Percentiles rank a stretch among this genome's conserved stretches.
These are phyloP conservation scores for Gamsiella multidivaricata DNA, from an alignment of 192 early-diverging fungal genomes.

Conservation along the genomic window DNA sequence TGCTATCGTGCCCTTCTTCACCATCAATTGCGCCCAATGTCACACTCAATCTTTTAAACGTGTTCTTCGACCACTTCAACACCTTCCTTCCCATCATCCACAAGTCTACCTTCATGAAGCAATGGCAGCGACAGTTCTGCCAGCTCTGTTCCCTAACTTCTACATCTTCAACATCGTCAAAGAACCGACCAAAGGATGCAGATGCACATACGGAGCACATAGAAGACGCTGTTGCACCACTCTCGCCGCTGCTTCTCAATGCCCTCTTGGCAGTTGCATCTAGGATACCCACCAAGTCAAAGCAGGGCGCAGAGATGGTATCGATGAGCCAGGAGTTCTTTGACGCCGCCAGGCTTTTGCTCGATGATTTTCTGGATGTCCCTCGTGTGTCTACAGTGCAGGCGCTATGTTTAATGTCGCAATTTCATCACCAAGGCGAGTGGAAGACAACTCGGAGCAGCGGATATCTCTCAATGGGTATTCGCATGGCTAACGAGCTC, in stretches of 20 bases:
- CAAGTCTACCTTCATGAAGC: slow-evolving; percentile 39
- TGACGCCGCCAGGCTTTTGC: slow-evolving; percentile 33
- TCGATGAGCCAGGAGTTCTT: slow-evolving; percentile 34
- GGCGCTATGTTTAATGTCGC: slow-evolving; percentile 53
- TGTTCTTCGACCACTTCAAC: slow-evolving; percentile 38
- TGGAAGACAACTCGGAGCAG: slow-evolving; percentile 51
- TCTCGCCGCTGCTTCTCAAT: slow-evolving; percentile 56
- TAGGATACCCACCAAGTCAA: slow-evolving; percentile 21
- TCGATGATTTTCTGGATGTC: slow-evolving; percentile 56
- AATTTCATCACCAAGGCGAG: slow-evolving; percentile 54
- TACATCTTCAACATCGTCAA: not conserved
- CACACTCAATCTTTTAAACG: slow-evolving; percentile 19
- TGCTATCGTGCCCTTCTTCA: slow-evolving; percentile 12
- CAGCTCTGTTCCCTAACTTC: slow-evolving; percentile 15
- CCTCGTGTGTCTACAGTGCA: slow-evolving; percentile 59
- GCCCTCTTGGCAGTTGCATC: slow-evolving; percentile 52
- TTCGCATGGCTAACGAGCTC: slow-evolving; percentile 57
- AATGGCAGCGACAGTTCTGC: slow-evolving; percentile 38
- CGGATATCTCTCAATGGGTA: slow-evolving; percentile 53
- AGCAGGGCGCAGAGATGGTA: slow-evolving; percentile 5
- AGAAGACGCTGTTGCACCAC: slow-evolving; percentile 32
- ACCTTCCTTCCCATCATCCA: slow-evolving; percentile 34
- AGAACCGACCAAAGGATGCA: slow-evolving; percentile 4
- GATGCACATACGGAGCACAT: slow-evolving; percentile 35
- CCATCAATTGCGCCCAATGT: not conserved